phyloP scores from a whole-genome alignment of 1,284 basidiomycete species.

The Macrocystidia cucumis region DNA sequence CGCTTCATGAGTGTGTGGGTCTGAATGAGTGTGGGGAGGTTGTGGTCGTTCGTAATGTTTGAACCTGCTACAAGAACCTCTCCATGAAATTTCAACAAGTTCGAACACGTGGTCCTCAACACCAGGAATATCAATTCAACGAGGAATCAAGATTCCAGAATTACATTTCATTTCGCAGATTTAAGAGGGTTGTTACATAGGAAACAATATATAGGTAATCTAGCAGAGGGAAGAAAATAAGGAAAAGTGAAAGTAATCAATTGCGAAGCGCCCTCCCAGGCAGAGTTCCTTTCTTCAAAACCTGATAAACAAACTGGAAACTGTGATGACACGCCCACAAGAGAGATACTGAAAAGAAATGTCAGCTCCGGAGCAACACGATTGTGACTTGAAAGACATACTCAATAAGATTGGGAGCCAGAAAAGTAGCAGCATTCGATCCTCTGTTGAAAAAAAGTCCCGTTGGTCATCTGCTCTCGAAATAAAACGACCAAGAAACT shows the following conservation, averaged over 20 bases:
- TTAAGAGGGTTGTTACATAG: too few species aligned
- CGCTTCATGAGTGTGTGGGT: slow-evolving; percentile 52
- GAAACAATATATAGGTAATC: too few species aligned
- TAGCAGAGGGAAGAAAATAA: too few species aligned
- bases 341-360: slow-evolving; percentile 45
- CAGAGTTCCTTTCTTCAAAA: slow-evolving; percentile 42
- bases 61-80: too few species aligned
- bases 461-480: too few species aligned
- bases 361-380: slow-evolving; percentile 1
- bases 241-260: neutral
- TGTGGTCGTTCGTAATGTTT: too few species aligned
- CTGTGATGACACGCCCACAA: slow-evolving; percentile 59
- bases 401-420: slow-evolving; percentile 88
- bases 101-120: too few species aligned
- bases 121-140: too few species aligned
- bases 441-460: slow-evolving; percentile 42
- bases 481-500: slow-evolving; percentile 19
- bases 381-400: slow-evolving; percentile 30
- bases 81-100: too few species aligned
- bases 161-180: slow-evolving; percentile 4
- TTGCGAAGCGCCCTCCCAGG: slow-evolving; percentile 30
- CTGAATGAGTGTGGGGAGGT: neutral
- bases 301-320: slow-evolving; percentile 47
- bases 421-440: slow-evolving; percentile 89
- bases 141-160: slow-evolving; percentile 2